Base-by-base conservation (phyloP, 2,329 filamentous ascomycete genomes). In the Beauveria sp. region DNA sequence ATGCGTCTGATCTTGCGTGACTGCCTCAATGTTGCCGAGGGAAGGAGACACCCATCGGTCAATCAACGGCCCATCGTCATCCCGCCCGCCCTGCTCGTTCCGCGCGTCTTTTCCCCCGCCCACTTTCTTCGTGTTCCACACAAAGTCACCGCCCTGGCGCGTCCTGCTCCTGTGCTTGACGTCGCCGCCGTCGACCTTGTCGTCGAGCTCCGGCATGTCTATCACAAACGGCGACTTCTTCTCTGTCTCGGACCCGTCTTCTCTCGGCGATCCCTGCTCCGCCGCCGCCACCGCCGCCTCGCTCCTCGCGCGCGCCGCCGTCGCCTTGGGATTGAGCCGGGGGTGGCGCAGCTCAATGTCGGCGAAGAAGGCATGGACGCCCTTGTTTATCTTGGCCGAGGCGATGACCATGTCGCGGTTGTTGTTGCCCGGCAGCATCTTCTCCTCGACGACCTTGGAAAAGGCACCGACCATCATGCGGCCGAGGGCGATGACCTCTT, bases 391-490 rank as follows among this genome's bases (percentile, higher is more conserved):
- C 52, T 71, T 70, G 22, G 72, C 72, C 26, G 72, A 70, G 7
- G 71, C 61, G 43, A 64, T 64, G 16, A 69, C 72, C 46, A 80
- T 65, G 52, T 71, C 64, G 26, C 69, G 66, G 31, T 75, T 65
- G 28, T 76, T 69, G 9, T 69, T 64, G 4, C 70, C 70, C 20
- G 72, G 68, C 1, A 78, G 69, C 72, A 80, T 73, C 45, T 67
- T 61, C 63, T 81, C 76, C 26, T 73, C 68, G 56, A 75, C 64
- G 40, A 81, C 71, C 68, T 76, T 77, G 70, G 79, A 79, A 42
- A 75, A 75, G 18, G 76, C 74, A 31, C 74, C 71, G 64, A 79
- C 75, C 76, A 82, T 79, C 60, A 73, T 71, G 42, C 79, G 75
- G 2, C 76, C 78, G 54, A 80, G 72, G 40, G 76, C 74, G 43